Base-by-base conservation (phyloP, 2,329 filamentous ascomycete species). In the Pseudogymnoascus sp. region DNA sequence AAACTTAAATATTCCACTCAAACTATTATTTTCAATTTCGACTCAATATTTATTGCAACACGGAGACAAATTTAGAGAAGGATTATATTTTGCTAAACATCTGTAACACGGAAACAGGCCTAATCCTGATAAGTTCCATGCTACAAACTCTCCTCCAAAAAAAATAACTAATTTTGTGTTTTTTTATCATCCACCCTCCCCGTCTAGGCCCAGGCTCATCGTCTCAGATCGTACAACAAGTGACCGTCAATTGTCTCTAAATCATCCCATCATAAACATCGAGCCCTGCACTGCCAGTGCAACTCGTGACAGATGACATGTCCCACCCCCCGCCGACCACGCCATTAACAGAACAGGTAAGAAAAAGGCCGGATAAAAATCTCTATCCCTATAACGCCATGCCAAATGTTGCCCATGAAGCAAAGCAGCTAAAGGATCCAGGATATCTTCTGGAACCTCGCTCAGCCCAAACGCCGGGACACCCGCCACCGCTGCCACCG, bases 371-470 rank as follows among this genome's bases (percentile, higher is more conserved):
- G 45, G 28, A 19, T 33, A 30, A 33, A 55, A 55, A 35, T 33
- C 28, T 61, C 49, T 61, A 61, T 61, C 60, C 60, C 60, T 35
- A 28, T 55, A 36, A 49, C 30, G 41, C 49, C 68, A 66, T 64
- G 66, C 49, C 19, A 63, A 66, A 62, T 45, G 64, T 66, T 63
- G 67, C 66, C 66, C 28, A 62, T 45, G 65, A 65, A 66, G 62
- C 64, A 66, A 67, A 67, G 61, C 61, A 68, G 69, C 65, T 35
- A 65, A 60, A 69, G 63, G 64, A 68, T 63, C 71, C 66, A 55
- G 49, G 49, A 25, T 12, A 55, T 55, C 49, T 55, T 55, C 49
- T 55, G 49, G 49, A 55, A 19, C 49, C 49, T 55, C 25, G 45
- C 49, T 55, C 49, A 55, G 49, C 35, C 49, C 49, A 55, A 55